Evolutionary conservation across 192 early-diverging fungal genomes (phyloP).

Genomic region (Haplosporangium gracile): DNA sequence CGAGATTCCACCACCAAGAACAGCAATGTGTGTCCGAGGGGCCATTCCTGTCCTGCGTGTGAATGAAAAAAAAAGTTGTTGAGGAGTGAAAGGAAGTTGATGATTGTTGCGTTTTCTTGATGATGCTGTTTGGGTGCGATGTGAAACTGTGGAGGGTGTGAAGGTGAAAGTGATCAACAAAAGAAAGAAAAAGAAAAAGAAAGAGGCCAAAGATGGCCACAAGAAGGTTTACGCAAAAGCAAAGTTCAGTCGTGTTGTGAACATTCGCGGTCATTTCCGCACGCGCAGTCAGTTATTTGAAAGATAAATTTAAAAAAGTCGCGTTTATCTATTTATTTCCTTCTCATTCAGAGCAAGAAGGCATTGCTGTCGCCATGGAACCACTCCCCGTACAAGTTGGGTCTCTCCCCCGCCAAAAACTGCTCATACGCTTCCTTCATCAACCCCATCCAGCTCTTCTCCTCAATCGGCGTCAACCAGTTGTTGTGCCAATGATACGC

Average conservation of each 20-base stretch:
- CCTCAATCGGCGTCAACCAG: conserved; percentile 32
- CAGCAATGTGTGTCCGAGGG: conserved; percentile 64
- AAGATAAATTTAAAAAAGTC: background rate
- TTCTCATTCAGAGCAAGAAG: background rate
- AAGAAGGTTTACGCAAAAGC: no score
- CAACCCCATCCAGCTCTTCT: conserved; percentile 51
- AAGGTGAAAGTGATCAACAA: background rate
- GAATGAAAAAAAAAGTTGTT: background rate
- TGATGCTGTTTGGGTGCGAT: background rate
- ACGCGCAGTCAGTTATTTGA: background rate
- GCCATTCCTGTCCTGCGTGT: conserved; percentile 18
- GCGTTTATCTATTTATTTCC: background rate
- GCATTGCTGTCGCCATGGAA: conserved; percentile 1
- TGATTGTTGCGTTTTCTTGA: background rate
- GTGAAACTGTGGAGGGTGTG: background rate
- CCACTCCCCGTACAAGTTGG: conserved; percentile 55
- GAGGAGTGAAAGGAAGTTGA: background rate
- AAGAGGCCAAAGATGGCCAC: background rate
- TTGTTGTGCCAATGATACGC: conserved; percentile 59
- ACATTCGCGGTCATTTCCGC: background rate
- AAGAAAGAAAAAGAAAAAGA: background rate
- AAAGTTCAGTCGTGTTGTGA: no score
- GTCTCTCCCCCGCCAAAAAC: conserved; percentile 34
- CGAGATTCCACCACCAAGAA: conserved; percentile 95
- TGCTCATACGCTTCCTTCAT: conserved; percentile 41